Conservation (phyloP, 202 grass and related monocot genomes). For the Panicum virgatum region DNA sequence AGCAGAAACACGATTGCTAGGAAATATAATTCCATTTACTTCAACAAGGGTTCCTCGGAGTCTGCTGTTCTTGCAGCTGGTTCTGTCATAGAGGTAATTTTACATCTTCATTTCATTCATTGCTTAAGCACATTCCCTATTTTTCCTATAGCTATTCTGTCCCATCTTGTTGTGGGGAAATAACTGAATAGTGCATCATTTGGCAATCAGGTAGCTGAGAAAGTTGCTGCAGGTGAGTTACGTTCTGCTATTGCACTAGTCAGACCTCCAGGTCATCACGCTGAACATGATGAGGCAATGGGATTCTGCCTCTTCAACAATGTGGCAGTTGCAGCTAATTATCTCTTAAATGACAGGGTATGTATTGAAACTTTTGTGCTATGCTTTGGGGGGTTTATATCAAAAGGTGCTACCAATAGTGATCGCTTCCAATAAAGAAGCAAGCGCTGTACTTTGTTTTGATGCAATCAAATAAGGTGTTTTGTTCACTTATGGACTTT, state of each 20-base stretch:
- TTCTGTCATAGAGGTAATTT: conserved; percentile 76
- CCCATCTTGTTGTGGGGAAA: neutral
- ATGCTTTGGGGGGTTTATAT: neutral
- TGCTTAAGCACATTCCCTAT: no score
- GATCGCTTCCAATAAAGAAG: neutral
- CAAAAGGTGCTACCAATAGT: conserved; percentile 1
- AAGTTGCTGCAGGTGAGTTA: conserved; percentile 81
- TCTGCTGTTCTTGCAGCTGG: conserved; percentile 90
- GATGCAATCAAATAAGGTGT: conserved; percentile 9
- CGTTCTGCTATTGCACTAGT: conserved; percentile 89
- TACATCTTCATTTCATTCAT: neutral
- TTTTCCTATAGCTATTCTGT: neutral
- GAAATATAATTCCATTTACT: conserved; percentile 85
- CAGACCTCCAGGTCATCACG: conserved; percentile 96
- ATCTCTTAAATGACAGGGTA: conserved; percentile 93
- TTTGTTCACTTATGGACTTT: conserved; percentile 8
- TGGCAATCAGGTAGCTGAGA: conserved; percentile 69
- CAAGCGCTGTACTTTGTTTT: neutral
- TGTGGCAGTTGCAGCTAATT: conserved; percentile 79
- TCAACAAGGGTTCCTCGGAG: conserved; percentile 90
- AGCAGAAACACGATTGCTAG: conserved; percentile 62
- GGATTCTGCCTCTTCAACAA: conserved; percentile 99
- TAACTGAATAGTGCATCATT: neutral
- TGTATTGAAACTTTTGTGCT: conserved; percentile 24
- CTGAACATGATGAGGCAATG: conserved; percentile 85